Conservation (phyloP, 176 grass and related monocot genomes). For the Oryza glaberrima region DNA sequence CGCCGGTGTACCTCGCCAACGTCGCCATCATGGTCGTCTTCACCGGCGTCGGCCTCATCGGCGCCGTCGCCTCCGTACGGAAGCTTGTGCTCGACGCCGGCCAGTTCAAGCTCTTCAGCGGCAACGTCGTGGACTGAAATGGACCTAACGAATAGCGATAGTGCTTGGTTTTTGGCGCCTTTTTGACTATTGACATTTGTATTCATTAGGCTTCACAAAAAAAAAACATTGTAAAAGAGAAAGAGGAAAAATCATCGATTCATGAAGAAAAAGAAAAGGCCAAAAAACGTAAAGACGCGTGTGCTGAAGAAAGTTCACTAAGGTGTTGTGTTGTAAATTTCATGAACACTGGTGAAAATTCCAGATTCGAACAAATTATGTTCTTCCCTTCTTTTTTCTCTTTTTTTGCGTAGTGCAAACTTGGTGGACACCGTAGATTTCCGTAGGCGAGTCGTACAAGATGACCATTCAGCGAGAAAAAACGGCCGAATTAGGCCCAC, state of each 20-base stretch:
- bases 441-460: not conserved
- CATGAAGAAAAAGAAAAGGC: not conserved
- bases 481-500: not conserved
- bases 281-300: not conserved
- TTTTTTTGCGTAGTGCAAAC: not conserved
- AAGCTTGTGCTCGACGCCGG: conserved; percentile 76
- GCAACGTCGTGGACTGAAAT: conserved; percentile 50
- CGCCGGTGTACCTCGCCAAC: conserved; percentile 55
- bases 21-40: conserved; percentile 75
- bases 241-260: not conserved
- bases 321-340: not conserved
- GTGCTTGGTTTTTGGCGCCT: not conserved
- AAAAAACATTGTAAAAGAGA: not conserved
- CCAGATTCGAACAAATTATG: not conserved
- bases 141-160: not conserved
- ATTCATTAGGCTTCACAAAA: not conserved
- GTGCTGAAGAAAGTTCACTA: not conserved
- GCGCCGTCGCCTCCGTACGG: conserved; percentile 70
- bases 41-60: conserved; percentile 65
- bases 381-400: not conserved
- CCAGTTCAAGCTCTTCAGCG: conserved; percentile 80
- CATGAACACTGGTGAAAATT: not conserved
- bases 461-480: not conserved
- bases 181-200: not conserved
- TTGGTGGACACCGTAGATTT: not conserved